phyloP scores from a whole-genome alignment of 1,139 yeast species.

The Protomyces gravidus region DNA sequence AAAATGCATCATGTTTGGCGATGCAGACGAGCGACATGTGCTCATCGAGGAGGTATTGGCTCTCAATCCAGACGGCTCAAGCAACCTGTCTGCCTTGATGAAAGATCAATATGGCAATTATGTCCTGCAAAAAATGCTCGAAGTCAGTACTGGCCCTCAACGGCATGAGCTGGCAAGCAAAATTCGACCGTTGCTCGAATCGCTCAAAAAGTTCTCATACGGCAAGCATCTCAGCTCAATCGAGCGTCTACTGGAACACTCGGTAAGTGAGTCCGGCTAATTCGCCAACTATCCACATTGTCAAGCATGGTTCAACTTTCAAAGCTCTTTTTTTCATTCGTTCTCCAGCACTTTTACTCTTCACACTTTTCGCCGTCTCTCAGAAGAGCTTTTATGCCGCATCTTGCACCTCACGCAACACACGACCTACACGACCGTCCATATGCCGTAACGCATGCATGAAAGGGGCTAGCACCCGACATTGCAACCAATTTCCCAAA shows the following conservation, averaged over 20 bases:
- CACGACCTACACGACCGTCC: neutral
- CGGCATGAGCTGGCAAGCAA: conserved; percentile 42
- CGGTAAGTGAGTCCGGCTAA: too few species aligned
- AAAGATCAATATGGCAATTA: conserved; percentile 96
- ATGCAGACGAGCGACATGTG: conserved; percentile 55
- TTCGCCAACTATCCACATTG: too few species aligned
- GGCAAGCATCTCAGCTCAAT: conserved; percentile 56
- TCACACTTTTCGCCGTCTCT: too few species aligned
- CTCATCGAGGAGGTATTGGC: conserved; percentile 60
- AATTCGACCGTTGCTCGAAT: conserved; percentile 44
- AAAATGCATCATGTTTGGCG: conserved; percentile 77
- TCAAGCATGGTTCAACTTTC: too few species aligned
- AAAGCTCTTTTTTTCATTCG: too few species aligned
- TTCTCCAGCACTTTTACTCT: too few species aligned
- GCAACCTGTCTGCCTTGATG: conserved; percentile 57
- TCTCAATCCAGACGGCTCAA: conserved; percentile 33
- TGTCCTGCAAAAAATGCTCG: conserved; percentile 90
- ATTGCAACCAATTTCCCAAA: too few species aligned
- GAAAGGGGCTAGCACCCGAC: too few species aligned
- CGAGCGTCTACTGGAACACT: conserved; percentile 22
- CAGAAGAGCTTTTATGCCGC: conserved; percentile 50
- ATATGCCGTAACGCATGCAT: neutral
- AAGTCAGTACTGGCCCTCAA: conserved; percentile 66
- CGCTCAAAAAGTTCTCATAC: conserved; percentile 45
- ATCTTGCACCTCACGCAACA: conserved; percentile 21